Evolutionary conservation across 2,329 filamentous ascomycete species (phyloP).

Genomic region (Beauveria varroae): DNA sequence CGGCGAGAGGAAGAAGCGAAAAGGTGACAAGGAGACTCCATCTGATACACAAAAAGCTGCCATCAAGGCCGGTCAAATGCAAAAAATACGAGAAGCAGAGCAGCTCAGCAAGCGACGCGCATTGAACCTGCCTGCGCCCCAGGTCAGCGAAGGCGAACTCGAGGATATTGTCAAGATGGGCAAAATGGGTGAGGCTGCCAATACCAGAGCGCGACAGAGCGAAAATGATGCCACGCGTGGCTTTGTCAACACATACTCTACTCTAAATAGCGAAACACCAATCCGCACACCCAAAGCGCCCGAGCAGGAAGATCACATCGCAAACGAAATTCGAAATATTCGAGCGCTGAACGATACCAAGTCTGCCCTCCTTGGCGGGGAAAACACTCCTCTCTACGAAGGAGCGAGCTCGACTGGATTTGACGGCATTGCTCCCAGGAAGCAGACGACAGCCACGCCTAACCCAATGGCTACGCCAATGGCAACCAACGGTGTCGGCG

Average conservation of each 20-base stretch:
- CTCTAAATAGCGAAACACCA: slow-evolving; percentile 71
- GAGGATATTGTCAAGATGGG: slow-evolving; percentile 99
- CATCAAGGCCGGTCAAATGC: slow-evolving; percentile 86
- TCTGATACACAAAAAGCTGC: slow-evolving; percentile 78
- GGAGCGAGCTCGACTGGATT: slow-evolving; percentile 79
- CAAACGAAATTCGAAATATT: slow-evolving; percentile 94
- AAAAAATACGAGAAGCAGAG: slow-evolving; percentile 91
- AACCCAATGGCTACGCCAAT: slow-evolving; percentile 93
- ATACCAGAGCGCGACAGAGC: slow-evolving; percentile 62
- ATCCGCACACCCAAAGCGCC: slow-evolving; percentile 89
- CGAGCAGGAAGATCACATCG: slow-evolving; percentile 88
- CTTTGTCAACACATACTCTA: slow-evolving; percentile 79
- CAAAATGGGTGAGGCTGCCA: slow-evolving; percentile 82
- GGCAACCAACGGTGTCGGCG: slow-evolving; percentile 55
- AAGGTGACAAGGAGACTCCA: slow-evolving; percentile 77
- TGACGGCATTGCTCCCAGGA: slow-evolving; percentile 72
- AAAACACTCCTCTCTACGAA: slow-evolving; percentile 84
- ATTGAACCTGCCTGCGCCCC: slow-evolving; percentile 77
- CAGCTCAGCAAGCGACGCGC: slow-evolving; percentile 87
- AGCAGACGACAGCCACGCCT: slow-evolving; percentile 78
- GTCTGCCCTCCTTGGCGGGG: slow-evolving; percentile 85
- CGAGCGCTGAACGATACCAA: slow-evolving; percentile 87
- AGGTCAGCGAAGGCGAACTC: slow-evolving; percentile 86
- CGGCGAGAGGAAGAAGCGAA: slow-evolving; percentile 75
- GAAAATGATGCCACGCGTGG: slow-evolving; percentile 82